Evolutionary conservation across 2,329 filamentous ascomycete genomes (phyloP).

Genomic region (Phyllosticta capitalensis): DNA sequence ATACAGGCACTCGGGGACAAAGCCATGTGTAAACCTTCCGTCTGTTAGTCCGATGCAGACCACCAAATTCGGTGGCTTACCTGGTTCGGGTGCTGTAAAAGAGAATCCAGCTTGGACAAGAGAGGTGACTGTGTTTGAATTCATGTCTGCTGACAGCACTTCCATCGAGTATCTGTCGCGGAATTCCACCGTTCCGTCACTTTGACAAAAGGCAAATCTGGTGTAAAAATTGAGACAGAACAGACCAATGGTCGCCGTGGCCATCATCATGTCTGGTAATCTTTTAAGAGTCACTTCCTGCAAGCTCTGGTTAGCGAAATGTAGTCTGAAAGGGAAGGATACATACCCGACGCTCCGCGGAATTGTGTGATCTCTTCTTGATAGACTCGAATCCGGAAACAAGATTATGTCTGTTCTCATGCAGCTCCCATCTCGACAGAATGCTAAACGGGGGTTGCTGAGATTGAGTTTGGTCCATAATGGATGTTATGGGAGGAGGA

Average conservation of each 20-base stretch:
- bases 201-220: conserved; percentile 61
- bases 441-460: conserved; percentile 61
- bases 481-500: conserved; percentile 24
- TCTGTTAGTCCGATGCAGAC: neutral
- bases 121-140: conserved; percentile 56
- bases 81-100: conserved; percentile 56
- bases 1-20: conserved; percentile 41
- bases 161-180: conserved; percentile 66
- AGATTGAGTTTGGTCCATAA: conserved; percentile 41
- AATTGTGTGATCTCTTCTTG: conserved; percentile 46
- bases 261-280: conserved; percentile 56
- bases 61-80: conserved; percentile 32
- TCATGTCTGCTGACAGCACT: conserved; percentile 54
- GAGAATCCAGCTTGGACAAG: conserved; percentile 70
- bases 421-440: conserved; percentile 73
- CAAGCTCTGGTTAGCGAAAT: conserved; percentile 15
- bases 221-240: conserved; percentile 61
- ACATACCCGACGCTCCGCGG: conserved; percentile 2
- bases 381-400: conserved; percentile 68
- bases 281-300: conserved; percentile 39
- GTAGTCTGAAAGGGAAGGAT: conserved; percentile 1
- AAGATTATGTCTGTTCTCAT: conserved; percentile 49
- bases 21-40: conserved; percentile 29
- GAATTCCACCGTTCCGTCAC: conserved; percentile 74
- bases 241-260: conserved; percentile 62